Conservation (phyloP, 192 early-diverging fungal species). For the Allomyces macrogynus region DNA sequence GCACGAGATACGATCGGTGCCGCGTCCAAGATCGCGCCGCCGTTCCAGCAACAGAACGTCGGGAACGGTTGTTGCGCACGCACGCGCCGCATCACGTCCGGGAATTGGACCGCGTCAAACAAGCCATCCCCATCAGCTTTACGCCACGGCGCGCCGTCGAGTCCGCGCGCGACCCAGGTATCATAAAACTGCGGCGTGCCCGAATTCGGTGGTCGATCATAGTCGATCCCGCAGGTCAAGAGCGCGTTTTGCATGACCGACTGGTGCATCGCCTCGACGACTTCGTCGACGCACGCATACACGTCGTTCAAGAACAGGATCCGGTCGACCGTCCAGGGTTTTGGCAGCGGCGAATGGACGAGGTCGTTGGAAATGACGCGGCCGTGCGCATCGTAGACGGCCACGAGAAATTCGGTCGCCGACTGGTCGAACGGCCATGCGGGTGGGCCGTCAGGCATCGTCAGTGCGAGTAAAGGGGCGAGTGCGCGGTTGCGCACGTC, state of each 20-base stretch:
- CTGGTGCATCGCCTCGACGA: no score
- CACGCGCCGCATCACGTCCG: conserved; percentile 7
- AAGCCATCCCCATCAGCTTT: conserved; percentile 3
- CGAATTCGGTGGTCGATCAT: no score
- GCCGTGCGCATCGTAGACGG: no score
- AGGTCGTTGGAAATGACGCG: no score
- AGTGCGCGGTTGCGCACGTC: conserved; percentile 19
- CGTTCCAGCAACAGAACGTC: conserved; percentile 29
- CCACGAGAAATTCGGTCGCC: no score
- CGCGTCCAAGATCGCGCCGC: conserved; percentile 17
- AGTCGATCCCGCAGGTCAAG: no score
- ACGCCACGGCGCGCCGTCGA: conserved; percentile 18
- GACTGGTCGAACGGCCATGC: neutral
- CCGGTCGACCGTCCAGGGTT: no score
- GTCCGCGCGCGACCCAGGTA: conserved; percentile 23
- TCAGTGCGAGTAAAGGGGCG: conserved; percentile 12
- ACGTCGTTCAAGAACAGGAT: no score
- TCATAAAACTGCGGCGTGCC: conserved; percentile 15
- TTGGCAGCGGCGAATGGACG: no score
- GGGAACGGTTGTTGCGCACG: conserved; percentile 15
- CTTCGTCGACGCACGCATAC: no score
- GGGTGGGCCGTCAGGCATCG: conserved; percentile 7
- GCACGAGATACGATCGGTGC: conserved; percentile 8
- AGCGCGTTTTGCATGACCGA: no score
- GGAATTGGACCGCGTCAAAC: neutral